Conservation (phyloP, 2,329 filamentous ascomycete genomes). For the Colletotrichum musicola region DNA sequence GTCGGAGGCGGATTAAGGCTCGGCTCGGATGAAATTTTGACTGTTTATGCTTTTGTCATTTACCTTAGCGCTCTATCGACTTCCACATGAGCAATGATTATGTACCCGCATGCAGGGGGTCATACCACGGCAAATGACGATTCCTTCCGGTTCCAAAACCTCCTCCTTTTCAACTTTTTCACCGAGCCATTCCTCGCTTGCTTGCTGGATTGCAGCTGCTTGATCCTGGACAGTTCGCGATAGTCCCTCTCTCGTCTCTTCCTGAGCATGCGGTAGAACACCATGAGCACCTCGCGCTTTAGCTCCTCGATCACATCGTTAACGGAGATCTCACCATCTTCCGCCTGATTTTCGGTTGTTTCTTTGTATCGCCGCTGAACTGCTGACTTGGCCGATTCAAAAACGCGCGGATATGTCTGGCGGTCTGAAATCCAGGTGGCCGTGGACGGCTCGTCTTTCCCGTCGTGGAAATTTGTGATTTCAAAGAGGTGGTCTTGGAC, state of each 20-base stretch:
- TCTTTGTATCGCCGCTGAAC: not conserved
- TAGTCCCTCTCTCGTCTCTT: not conserved
- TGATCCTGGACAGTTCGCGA: not conserved
- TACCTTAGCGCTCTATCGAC: too few species aligned
- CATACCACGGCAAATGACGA: not conserved
- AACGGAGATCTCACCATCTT: not conserved
- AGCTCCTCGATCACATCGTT: not conserved
- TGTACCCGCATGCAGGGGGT: not conserved
- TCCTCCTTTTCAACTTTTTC: not conserved
- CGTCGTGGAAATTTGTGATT: not conserved
- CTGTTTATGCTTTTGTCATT: too few species aligned
- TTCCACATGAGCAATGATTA: too few species aligned
- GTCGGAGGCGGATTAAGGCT: not conserved
- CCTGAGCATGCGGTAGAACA: conserved; percentile 3
- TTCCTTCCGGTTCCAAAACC: conserved; percentile 4
- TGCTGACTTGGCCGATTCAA: not conserved
- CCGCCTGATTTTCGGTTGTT: not conserved
- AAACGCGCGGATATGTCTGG: not conserved
- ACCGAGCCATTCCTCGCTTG: not conserved
- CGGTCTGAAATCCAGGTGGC: not conserved
- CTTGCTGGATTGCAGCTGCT: conserved; percentile 1
- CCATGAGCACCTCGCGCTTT: not conserved
- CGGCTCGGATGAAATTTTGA: too few species aligned
- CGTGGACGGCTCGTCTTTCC: not conserved
- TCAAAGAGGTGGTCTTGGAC: not conserved